A percentile compares a stretch with the other conserved stretches of the same genome.
phyloP scores from a whole-genome alignment of 139 green algal species.

The Haematococcus sp. region DNA sequence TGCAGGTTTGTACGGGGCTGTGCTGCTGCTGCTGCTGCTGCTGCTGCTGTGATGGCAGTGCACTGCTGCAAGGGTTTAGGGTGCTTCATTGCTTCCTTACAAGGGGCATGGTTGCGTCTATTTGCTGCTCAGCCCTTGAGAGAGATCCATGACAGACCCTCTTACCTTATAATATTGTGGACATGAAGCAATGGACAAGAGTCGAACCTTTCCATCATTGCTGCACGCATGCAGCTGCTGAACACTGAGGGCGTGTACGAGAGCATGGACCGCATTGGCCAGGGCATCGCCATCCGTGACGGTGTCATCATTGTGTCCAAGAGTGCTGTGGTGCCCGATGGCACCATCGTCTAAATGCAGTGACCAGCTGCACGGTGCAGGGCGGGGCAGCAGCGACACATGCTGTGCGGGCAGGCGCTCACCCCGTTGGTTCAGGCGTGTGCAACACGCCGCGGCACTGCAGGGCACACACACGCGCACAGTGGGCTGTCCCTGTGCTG shows the following conservation, averaged over 20 bases:
- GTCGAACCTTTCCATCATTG: too few relatives aligned
- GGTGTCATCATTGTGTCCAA: slow-evolving; percentile 33
- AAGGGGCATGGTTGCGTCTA: slow-evolving; percentile 15
- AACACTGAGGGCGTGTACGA: slow-evolving; percentile 37
- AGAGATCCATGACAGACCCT: too few relatives aligned
- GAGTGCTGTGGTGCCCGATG: slow-evolving; percentile 26
- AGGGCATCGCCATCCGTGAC: slow-evolving; percentile 28
- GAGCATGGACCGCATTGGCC: slow-evolving; percentile 12
- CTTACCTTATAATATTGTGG: too few relatives aligned
- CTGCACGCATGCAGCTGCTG: slow-evolving; percentile 11
- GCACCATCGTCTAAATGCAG: slow-evolving; percentile 21
- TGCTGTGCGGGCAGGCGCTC: too few relatives aligned
- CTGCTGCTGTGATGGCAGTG: neutral
- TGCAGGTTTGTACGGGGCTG: slow-evolving; percentile 79
- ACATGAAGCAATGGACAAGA: too few relatives aligned
- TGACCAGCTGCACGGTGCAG: too few relatives aligned
- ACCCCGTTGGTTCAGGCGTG: too few relatives aligned
- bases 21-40: neutral
- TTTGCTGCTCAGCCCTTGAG: too few relatives aligned
- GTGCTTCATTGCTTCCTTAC: slow-evolving; percentile 5
- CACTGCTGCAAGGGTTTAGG: neutral
- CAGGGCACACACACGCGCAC: too few relatives aligned
- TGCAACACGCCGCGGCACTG: too few relatives aligned
- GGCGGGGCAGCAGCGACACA: too few relatives aligned
- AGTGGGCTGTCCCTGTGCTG: too few relatives aligned